Conservation (phyloP, 345 rosid species). For the Eucalyptus marginata region DNA sequence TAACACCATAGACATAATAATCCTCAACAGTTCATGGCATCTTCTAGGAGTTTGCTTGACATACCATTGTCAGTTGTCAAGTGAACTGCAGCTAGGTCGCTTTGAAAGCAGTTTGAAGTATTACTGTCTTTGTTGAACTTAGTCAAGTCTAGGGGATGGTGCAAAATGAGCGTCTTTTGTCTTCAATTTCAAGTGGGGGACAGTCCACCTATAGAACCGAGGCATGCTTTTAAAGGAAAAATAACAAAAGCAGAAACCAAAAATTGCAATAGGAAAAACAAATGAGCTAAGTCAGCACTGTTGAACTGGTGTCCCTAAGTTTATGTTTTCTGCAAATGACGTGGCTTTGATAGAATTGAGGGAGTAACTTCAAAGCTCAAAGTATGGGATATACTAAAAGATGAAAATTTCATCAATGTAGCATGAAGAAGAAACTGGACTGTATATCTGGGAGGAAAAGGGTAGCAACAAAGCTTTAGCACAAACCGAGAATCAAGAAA, state of each 20-base stretch:
- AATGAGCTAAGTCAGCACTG: too few species aligned
- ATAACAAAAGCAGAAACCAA: too few species aligned
- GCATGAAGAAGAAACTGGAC: too few species aligned
- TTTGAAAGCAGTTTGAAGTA: not conserved
- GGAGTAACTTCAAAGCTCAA: too few species aligned
- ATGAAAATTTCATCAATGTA: too few species aligned
- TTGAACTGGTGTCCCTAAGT: too few species aligned
- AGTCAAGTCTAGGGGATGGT: not conserved
- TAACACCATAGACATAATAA: not conserved
- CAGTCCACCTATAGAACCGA: too few species aligned
- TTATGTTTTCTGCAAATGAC: too few species aligned
- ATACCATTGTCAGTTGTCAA: not conserved
- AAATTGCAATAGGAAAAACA: accelerated
- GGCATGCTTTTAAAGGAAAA: too few species aligned
- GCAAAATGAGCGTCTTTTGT: not conserved
- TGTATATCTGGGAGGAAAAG: too few species aligned
- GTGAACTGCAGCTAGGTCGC: not conserved
- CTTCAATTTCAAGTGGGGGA: not conserved
- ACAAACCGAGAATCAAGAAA: too few species aligned
- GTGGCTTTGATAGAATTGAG: too few species aligned
- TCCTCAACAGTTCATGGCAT: not conserved
- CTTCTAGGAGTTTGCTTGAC: not conserved
- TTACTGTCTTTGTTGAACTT: not conserved
- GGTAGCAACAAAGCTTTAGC: accelerated
- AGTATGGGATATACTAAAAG: accelerated